Evolutionary conservation across 1,284 basidiomycete genomes (phyloP), one percentile per base, ranked within the genome.

Genomic region (Athelia psychrophila): DNA sequence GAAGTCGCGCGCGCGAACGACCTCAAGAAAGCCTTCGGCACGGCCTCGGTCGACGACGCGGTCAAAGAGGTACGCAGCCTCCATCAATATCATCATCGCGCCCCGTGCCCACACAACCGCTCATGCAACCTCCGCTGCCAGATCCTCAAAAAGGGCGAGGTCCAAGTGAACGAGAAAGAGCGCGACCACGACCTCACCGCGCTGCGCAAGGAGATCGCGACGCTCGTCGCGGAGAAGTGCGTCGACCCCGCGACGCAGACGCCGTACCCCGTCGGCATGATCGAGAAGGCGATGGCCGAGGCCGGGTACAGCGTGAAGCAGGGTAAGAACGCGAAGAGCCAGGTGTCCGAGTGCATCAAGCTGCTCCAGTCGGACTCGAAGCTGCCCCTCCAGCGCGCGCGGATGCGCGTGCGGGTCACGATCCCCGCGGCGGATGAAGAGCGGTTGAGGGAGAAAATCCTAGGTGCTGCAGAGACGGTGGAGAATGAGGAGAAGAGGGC

Each of bases 101-200:
- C 24, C 20, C 30, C n/a, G n/a, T n/a, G n/a, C n/a, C n/a, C n/a
- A n/a, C n/a, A n/a, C n/a, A 42, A 18, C 38, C 24, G 27, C 23
- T 52, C 33, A 47, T 22, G 74, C 60, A 6, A 20, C 44, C 40
- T 33, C 49, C 9, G 36, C 22, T 9, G 16, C 18, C 57, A 95
- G 90, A 98, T 99, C 55, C 72, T 99, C 38, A 91, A 90, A 67
- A 95, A 97, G 70, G 97, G 97, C 22, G 96, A 99, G 65, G 75
- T 99, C 4, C 96, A 99, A 74, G 92, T 99, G 22, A 93, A 93
- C 48, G 97, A 98, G 64, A 97, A 98, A 69, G 96, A 99, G 68
- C 85, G 96, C 23, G 88, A 90, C 52, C 93, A 96, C 57, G 93
- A 98, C 61, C 79, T 98, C 5, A 74, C 83, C 4, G 83, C 91